Percentiles rank a stretch among this genome's conserved stretches.
Evolutionary conservation across 768 basidiomycete species (phyloP).

Genomic region (Leccinum disarticulatum): DNA sequence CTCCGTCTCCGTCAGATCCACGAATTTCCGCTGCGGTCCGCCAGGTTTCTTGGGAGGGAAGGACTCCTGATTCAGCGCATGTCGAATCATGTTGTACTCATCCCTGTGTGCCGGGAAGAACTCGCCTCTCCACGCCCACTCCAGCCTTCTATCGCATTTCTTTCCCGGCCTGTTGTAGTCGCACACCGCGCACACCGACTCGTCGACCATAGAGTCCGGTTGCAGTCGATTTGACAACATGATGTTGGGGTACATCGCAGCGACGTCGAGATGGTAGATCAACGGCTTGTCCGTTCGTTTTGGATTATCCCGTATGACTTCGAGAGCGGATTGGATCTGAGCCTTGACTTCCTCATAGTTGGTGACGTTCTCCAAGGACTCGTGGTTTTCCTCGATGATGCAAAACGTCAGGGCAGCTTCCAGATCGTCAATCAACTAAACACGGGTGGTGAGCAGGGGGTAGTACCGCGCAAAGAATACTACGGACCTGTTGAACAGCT

Average conservation of each 20-base stretch:
- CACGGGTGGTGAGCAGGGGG: neutral
- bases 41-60: constrained; percentile 83
- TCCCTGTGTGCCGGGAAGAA: constrained; percentile 97
- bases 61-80: constrained; percentile 90
- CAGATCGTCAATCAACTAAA: constrained; percentile 87
- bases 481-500: constrained; percentile 77
- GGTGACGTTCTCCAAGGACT: constrained; percentile 76
- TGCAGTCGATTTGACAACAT: constrained; percentile 99
- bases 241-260: constrained; percentile 99
- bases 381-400: constrained; percentile 81
- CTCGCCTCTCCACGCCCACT: constrained; percentile 99
- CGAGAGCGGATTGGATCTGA: constrained; percentile 74
- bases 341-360: constrained; percentile 94
- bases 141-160: constrained; percentile 86
- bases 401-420: constrained; percentile 90
- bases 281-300: constrained; percentile 87
- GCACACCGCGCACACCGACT: constrained; percentile 95
- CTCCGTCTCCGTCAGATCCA: constrained; percentile 79
- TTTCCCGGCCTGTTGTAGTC: constrained; percentile 98
- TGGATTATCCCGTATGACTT: constrained; percentile 89
- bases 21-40: constrained; percentile 74
- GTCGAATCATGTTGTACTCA: constrained; percentile 98
- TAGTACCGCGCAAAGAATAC: neutral
- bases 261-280: constrained; percentile 98
- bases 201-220: constrained; percentile 96